These are phyloP conservation scores for Juglanconis sp. DNA, from an alignment of 2,329 filamentous ascomycete species.

Conservation along the genomic window DNA sequence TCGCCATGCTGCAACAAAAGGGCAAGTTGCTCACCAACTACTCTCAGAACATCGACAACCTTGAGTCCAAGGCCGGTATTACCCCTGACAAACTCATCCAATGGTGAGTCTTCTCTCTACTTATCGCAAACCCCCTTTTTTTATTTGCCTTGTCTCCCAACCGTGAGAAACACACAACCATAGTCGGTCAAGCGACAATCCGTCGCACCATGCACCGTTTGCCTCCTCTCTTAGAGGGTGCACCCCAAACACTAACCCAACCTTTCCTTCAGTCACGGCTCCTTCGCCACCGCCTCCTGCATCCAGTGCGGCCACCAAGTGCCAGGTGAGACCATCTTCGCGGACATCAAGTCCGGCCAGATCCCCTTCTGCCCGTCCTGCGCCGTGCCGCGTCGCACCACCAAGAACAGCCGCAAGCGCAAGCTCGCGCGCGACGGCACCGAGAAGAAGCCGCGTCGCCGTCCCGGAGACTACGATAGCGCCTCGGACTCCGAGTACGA, in stretches of 20 bases:
- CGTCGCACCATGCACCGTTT: no score
- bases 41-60: conserved; percentile 97
- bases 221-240: no score
- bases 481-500: conserved; percentile 48
- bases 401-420: conserved; percentile 50
- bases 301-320: conserved; percentile 75
- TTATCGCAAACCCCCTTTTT: neutral
- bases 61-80: conserved; percentile 85
- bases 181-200: no score
- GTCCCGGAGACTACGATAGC: conserved; percentile 38
- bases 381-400: conserved; percentile 48
- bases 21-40: conserved; percentile 93
- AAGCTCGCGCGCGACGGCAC: conserved; percentile 47
- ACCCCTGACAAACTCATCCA: conserved; percentile 79
- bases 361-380: conserved; percentile 79
- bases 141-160: neutral
- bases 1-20: conserved; percentile 81
- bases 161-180: neutral
- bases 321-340: conserved; percentile 73
- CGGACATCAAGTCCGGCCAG: conserved; percentile 69
- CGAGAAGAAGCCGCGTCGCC: conserved; percentile 33
- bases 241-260: no score
- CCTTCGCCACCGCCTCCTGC: conserved; percentile 89
- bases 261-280: conserved; percentile 60
- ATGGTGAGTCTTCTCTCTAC: conserved; percentile 43